phyloP scores from a whole-genome alignment of 2,329 filamentous ascomycete species.

The Rhexocercosporidium sp. region DNA sequence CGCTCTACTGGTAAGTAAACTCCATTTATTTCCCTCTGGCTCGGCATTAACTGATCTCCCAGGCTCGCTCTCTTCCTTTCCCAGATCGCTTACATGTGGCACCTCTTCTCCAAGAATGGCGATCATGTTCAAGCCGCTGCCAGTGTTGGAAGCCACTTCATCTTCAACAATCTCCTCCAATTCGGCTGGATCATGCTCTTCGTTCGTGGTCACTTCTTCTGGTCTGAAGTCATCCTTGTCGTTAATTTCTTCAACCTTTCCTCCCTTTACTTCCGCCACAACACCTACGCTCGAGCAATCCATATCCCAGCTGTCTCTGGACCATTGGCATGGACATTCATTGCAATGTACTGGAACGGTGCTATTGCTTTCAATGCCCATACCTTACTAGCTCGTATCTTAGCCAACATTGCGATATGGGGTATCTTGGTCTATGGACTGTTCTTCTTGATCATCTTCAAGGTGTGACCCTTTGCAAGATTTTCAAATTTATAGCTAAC shows the following conservation, averaged over 20 bases:
- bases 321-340: constrained; percentile 84
- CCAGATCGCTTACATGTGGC: constrained; percentile 76
- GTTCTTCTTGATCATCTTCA: constrained; percentile 76
- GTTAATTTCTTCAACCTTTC: constrained; percentile 84
- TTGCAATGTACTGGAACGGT: constrained; percentile 88
- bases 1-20: constrained; percentile 74
- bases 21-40: neutral
- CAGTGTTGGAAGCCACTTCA: constrained; percentile 83
- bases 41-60: neutral
- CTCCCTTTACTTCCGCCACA: constrained; percentile 80
- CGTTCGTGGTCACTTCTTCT: constrained; percentile 75
- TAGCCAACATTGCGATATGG: constrained; percentile 91
- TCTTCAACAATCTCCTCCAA: constrained; percentile 82
- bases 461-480: constrained; percentile 52
- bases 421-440: constrained; percentile 76
- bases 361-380: constrained; percentile 78
- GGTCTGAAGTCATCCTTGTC: constrained; percentile 76
- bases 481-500: constrained; percentile 30
- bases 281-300: constrained; percentile 72
- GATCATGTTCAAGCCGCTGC: constrained; percentile 71
- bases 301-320: constrained; percentile 77
- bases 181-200: constrained; percentile 86
- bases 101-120: constrained; percentile 73
- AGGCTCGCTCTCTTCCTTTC: constrained; percentile 77
- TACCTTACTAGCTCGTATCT: constrained; percentile 72